These are phyloP conservation scores for Metschnikowia colocasiae DNA, from an alignment of 805 yeast species.

Conservation along the genomic window DNA sequence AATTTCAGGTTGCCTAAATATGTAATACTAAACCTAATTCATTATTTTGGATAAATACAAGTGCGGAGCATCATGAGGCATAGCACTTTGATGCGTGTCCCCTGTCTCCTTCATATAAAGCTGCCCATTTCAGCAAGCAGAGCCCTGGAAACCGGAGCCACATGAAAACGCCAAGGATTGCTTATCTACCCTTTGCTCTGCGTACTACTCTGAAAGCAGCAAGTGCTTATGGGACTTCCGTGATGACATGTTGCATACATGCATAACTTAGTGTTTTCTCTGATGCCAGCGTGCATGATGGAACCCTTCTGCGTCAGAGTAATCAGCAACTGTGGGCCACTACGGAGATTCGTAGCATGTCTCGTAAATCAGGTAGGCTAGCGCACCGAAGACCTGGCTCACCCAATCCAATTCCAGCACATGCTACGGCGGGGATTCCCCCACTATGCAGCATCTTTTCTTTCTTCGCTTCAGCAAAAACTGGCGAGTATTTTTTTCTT, in stretches of 20 bases:
- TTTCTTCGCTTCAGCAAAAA: background rate
- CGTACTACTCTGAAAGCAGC: background rate
- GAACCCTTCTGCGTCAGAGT: background rate
- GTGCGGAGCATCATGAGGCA: background rate
- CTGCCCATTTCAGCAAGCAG: background rate
- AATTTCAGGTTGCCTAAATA: background rate
- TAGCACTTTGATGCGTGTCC: background rate
- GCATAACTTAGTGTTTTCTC: background rate
- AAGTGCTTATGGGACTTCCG: background rate
- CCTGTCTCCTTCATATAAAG: background rate
- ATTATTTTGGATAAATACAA: background rate
- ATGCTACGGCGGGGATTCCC: background rate
- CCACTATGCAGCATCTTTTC: background rate
- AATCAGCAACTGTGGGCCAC: background rate
- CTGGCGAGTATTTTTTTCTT: background rate
- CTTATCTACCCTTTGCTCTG: background rate
- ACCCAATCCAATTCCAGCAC: background rate
- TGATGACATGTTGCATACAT: background rate
- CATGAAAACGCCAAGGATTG: background rate
- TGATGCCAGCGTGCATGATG: conserved; percentile 1
- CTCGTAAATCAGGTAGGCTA: background rate
- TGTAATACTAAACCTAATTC: conserved; percentile 2
- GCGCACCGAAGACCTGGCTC: background rate
- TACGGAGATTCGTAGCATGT: background rate
- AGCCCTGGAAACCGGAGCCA: background rate